Evolutionary conservation across 768 basidiomycete species (phyloP), one percentile per base, ranked within the genome.

Genomic region (Auricularia heimuer): DNA sequence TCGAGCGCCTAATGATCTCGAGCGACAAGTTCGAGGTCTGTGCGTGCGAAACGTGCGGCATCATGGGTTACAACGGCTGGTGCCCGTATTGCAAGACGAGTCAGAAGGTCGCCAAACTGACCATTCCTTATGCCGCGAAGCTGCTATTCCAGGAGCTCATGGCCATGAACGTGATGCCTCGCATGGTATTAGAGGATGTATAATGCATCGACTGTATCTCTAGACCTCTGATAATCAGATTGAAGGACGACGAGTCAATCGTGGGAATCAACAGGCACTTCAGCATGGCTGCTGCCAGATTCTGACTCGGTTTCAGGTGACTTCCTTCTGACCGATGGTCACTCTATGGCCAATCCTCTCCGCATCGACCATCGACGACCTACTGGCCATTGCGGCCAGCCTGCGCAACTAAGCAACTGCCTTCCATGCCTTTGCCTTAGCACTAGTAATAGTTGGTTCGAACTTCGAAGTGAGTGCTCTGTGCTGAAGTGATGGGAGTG

Each of bases 1-100:
- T 99, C 2, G 97, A 99, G 76, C 90, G 97, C 33, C 82, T 99
- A 16, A 99, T 99, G 97, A 95, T 98, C 67, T 98, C 96, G 4
- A 97, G 94, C 29, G 97, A 99, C 77, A 92, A 92, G 71, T 99
- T 98, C 72, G 92, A 97, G 75, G 92, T 97, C 63, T 92, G 96
- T 70, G 95, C 95, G 12, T 99, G 97, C 73, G 83, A 94, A 70
- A 84, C 88, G 65, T 99, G 97, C 74, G 97, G 97, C 7, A 77
- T 98, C 69, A 88, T 98, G 83, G 97, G 95, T 3, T 92, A 92
- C 74, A 87, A 90, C 71, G 92, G 92, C 65, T 98, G 94, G 94
- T 98, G 95, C 75, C 85, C 92, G n/a, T 93, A 92, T 71, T 98
- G 96, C 85, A 96, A 97, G 80, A 94, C 90, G 70, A 94, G 93